Evolutionary conservation across 257 asterid species (phyloP).

Genomic region (Petunia axillaris): DNA sequence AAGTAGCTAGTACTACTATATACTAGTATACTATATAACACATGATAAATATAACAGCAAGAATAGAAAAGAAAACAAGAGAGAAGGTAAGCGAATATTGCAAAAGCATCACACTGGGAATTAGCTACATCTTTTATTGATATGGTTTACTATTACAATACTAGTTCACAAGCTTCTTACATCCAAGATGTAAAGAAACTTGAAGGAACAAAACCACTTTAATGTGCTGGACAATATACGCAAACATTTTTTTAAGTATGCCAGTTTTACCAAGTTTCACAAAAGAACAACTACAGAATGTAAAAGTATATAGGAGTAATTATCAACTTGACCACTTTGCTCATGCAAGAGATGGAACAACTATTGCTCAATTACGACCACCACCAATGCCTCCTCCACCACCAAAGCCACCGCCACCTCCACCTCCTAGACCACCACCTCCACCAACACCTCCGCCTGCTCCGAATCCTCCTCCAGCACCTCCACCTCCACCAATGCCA

Average conservation of each 20-base stretch:
- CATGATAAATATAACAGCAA: neutral
- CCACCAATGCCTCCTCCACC: constrained; percentile 29
- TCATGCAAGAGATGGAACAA: neutral
- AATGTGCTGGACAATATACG: neutral
- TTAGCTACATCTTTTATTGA: neutral
- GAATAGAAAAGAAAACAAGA: neutral
- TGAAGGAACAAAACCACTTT: neutral
- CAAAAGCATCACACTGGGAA: neutral
- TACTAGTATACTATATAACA: neutral
- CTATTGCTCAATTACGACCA: neutral
- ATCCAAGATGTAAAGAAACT: neutral
- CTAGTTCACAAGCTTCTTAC: constrained; percentile 9
- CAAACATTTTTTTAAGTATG: neutral
- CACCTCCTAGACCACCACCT: constrained; percentile 14
- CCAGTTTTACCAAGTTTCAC: neutral
- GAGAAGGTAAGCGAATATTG: neutral
- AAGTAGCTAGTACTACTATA: no score
- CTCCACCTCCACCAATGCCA: constrained; percentile 6
- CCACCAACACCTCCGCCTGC: constrained; percentile 23
- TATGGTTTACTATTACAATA: constrained; percentile 15
- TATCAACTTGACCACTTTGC: neutral
- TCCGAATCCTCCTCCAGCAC: constrained; percentile 6
- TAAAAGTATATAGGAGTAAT: neutral
- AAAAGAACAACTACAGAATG: neutral
- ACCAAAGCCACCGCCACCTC: constrained; percentile 6